A percentile compares a stretch with the other conserved stretches of the same genome.
These are phyloP conservation scores for Cryptococcus jaspeensis DNA, from an alignment of 1,284 basidiomycete genomes.

Conservation along the genomic window DNA sequence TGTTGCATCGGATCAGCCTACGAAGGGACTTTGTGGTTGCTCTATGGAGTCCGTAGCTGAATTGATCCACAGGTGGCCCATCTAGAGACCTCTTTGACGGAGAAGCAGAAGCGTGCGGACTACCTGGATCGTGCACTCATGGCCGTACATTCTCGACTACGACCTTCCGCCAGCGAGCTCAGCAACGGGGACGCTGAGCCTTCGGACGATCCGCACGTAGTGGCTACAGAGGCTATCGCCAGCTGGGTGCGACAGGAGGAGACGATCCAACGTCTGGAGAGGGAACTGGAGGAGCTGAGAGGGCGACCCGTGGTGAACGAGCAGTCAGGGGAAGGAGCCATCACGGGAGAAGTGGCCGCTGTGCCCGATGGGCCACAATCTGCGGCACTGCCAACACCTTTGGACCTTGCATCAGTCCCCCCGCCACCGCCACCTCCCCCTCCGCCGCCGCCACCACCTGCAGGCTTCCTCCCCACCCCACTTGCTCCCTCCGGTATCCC, in stretches of 20 bases:
- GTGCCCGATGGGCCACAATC: not conserved
- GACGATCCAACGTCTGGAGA: conserved; percentile 62
- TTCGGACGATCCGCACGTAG: conserved; percentile 63
- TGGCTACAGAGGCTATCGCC: conserved; percentile 69
- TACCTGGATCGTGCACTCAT: conserved; percentile 80
- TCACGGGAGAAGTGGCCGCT: not conserved
- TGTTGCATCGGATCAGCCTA: not conserved
- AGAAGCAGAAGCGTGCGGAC: conserved; percentile 69
- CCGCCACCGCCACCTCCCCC: conserved; percentile 25
- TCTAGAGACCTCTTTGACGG: conserved; percentile 56
- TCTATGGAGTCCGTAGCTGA: too few relatives aligned
- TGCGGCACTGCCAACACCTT: conserved; percentile 61
- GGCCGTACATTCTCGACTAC: conserved; percentile 74
- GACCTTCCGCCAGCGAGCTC: not conserved
- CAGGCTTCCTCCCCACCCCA: conserved; percentile 34
- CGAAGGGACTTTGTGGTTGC: too few relatives aligned
- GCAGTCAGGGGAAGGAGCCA: conserved; percentile 9
- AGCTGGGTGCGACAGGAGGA: conserved; percentile 68
- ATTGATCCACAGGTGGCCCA: conserved; percentile 56
- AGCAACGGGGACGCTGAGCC: not conserved
- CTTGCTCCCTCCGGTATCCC: too few relatives aligned
- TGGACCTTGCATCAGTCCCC: conserved; percentile 34
- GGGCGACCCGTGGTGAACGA: conserved; percentile 21
- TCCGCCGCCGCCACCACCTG: conserved; percentile 14
- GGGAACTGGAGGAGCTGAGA: conserved; percentile 42